Base-by-base conservation (phyloP, 495 filamentous ascomycete genomes). In the Penicillium nucicola region DNA sequence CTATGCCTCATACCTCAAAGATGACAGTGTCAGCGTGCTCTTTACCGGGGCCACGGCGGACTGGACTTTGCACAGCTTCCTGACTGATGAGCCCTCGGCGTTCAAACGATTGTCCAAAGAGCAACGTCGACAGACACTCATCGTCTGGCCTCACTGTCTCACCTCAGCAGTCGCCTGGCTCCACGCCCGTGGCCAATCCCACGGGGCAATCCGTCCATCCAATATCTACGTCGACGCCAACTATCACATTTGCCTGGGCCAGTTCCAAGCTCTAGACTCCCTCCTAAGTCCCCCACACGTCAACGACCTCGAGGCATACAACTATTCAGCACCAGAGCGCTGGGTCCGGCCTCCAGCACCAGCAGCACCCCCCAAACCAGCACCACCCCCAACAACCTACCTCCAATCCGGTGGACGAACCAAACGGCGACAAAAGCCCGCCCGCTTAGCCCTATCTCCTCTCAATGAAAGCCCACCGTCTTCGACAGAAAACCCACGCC, bases 81-180 rank as follows among this genome's bases (percentile, higher is more conserved):
- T 96, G 35, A 80, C 84, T 11, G 85, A 85, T 34, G 74, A 76
- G 15, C 87, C 87, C 2, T 68, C 74, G 36, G 69, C 70, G 5
- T 82, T 91, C 70, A 91, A 92, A 61, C 77, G 77, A 3, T 70
- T 95, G 2, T 62, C 83, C 2, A 95, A 95, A 62, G 74, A 82
- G 47, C 77, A 81, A n/a, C 82, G 88, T 22, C 80, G 86, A 23
- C 68, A 76, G 25, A 74, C 85, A 3, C 65, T 96, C 13, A 75
- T 95, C 58, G 84, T 87, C 55, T 96, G 92, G 92, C 82, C 92
- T 34, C 89, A 91, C 66, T 96, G 92, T 61, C 77, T 97, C 2
- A 77, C 82, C 0, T 86, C 90, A 53, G 88, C 86, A 9, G 61
- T 96, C 18, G 83, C 85, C 37, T 89, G 82, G 64, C 76, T 96